Base-by-base conservation (phyloP, 2,329 filamentous ascomycete species). In the Phyllosticta citrichinensis region DNA sequence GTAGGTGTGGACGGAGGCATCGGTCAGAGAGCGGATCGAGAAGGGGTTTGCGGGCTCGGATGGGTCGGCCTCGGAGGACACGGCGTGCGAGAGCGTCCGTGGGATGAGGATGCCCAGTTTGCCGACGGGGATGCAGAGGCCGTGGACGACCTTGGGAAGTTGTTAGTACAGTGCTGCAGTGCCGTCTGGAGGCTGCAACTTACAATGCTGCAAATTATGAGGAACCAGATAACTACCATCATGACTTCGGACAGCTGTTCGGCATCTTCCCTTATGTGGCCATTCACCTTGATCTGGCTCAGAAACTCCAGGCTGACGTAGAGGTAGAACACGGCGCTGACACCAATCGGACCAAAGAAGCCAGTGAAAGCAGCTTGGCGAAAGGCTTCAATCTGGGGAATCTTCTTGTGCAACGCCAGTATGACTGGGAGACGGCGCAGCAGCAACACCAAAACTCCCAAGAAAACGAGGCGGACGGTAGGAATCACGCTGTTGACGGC, bases 281-380 rank as follows among this genome's bases (percentile, higher is more conserved):
- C 86, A 58, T 88, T 76, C 8, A 84, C 81, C 0, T 80, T 82
- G 61, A 85, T 73, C 3, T 76, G 69, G 6, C 71, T 69, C 2
- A 97, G 77, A 63, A 92, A 96, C 24, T 96, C 89, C 1, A 89
- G 73, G 51, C 83, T 87, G 63, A 96, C 79, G 68, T 91, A 95
- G 5, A 97, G 80, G 70, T 97, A 96, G 71, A 96, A 97, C 20
- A 96, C 83, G 1, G 91, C 92, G 17, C 89, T 90, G 1, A 96
- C 91, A 2, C 93, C 91, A 61, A 97, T 92, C 0, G 92, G 92
- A 0, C 92, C 92, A 65, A 97, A 97, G 77, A 96, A 96, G 0
- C 92, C 92, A 8, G 94, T 89, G 68, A 96, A 96, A 0, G 89
- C 75, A 1, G 91, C 91, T 66, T 96, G 91, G 3, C 83, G 81